phyloP scores from a whole-genome alignment of 345 rosid genomes.

The Alliaria petiolata region DNA sequence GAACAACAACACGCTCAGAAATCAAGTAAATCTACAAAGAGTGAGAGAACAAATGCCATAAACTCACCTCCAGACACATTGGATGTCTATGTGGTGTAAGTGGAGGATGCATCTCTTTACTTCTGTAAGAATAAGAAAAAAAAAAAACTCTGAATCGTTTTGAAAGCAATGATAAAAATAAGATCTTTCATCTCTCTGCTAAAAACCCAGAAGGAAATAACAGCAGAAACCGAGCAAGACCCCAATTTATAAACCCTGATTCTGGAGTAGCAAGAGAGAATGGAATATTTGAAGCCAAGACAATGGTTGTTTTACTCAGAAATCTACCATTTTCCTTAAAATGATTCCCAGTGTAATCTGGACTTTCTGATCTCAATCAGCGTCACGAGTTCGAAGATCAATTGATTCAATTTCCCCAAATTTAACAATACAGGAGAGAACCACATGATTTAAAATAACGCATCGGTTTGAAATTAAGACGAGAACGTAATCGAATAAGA shows the following conservation, averaged over 20 bases:
- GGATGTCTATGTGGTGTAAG: constrained; percentile 88
- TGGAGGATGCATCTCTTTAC: constrained; percentile 81
- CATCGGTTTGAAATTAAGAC: neutral
- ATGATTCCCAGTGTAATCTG: too few relatives aligned
- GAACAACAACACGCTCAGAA: neutral
- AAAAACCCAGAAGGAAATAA: neutral
- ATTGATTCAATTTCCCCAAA: neutral
- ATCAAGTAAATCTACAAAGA: neutral
- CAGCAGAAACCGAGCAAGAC: neutral
- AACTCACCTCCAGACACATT: constrained; percentile 83
- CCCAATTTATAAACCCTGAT: neutral
- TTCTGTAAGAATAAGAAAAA: neutral
- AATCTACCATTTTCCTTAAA: neutral
- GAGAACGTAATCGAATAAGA: neutral
- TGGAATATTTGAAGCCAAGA: neutral
- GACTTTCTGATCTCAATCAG: constrained; percentile 1
- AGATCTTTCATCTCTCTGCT: neutral
- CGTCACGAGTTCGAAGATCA: neutral
- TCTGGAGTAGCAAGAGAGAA: neutral
- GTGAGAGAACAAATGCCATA: neutral
- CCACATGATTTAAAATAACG: neutral
- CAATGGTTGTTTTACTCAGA: too few relatives aligned
- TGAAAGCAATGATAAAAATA: constrained; percentile 4
- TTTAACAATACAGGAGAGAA: neutral
- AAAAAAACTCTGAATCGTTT: neutral